Conservation (phyloP, 352 stramenopile species). For the Pythium guiyangense region DNA sequence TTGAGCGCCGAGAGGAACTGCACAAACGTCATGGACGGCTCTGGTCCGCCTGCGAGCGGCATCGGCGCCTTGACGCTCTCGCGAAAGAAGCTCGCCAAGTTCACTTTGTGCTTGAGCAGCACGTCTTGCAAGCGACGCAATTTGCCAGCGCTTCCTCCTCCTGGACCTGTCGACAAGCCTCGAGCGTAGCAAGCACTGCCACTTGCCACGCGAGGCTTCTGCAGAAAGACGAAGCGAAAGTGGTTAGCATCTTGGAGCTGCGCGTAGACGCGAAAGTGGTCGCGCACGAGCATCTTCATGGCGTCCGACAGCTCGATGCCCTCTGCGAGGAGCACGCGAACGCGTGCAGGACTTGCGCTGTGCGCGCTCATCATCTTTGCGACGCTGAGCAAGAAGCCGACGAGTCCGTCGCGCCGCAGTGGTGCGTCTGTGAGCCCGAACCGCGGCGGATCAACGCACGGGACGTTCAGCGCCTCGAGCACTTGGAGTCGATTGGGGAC, state of each 20-base stretch:
- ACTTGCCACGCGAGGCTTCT: conserved; percentile 2
- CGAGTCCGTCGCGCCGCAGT: conserved; percentile 36
- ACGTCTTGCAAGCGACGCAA: conserved; percentile 20
- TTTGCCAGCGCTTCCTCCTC: too few species aligned
- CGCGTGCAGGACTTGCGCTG: conserved; percentile 22
- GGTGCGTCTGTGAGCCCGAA: conserved; percentile 45
- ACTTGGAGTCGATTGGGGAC: conserved; percentile 41
- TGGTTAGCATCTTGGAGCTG: conserved; percentile 61
- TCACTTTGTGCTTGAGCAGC: conserved; percentile 24
- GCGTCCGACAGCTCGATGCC: conserved; percentile 59
- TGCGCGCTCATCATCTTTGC: conserved; percentile 45
- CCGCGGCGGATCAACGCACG: conserved; percentile 34
- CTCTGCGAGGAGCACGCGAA: conserved; percentile 38
- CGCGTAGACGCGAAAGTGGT: conserved; percentile 53
- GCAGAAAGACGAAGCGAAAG: conserved; percentile 54
- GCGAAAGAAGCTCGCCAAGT: conserved; percentile 38
- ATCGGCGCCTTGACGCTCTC: conserved; percentile 18
- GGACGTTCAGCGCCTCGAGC: conserved; percentile 62
- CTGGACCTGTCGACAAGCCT: not conserved
- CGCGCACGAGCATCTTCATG: conserved; percentile 37
- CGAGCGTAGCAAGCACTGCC: not conserved
- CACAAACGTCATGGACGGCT: conserved; percentile 16
- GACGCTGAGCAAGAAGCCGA: conserved; percentile 44
- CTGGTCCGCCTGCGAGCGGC: not conserved
- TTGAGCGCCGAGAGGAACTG: conserved; percentile 29